phyloP scores from a whole-genome alignment of 2,329 filamentous ascomycete genomes.

The Neonectria sp. region DNA sequence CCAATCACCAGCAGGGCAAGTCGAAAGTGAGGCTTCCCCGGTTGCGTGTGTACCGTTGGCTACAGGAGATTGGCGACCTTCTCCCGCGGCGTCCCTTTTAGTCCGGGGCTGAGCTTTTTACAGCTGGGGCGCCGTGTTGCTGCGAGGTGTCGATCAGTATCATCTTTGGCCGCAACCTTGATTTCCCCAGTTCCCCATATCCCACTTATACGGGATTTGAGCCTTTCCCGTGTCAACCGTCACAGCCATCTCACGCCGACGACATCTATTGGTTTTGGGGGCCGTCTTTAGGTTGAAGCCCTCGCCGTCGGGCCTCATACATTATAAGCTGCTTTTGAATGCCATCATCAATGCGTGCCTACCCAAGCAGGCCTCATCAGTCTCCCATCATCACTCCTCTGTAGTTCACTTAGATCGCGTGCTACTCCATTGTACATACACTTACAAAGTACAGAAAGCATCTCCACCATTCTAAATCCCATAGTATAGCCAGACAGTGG shows the following conservation, averaged over 20 bases:
- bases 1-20: constrained; percentile 16
- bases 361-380: constrained; percentile 1
- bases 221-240: constrained; percentile 6
- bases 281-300: neutral
- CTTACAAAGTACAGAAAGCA: constrained; percentile 17
- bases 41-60: constrained; percentile 10
- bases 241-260: constrained; percentile 11
- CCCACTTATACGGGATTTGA: constrained; percentile 13
- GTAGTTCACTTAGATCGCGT: neutral
- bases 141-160: constrained; percentile 20
- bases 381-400: neutral
- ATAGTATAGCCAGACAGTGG: constrained; percentile 3
- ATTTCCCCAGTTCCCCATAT: neutral
- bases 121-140: neutral
- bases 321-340: neutral
- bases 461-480: constrained; percentile 12
- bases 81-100: neutral
- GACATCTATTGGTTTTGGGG: neutral
- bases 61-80: constrained; percentile 12
- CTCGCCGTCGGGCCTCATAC: neutral
- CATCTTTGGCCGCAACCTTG: neutral
- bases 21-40: constrained; percentile 10
- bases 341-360: neutral
- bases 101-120: neutral
- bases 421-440: constrained; percentile 8